These are phyloP conservation scores for Phyllosticta ampelicida DNA, from an alignment of 2,329 filamentous ascomycete genomes.

Conservation along the genomic window DNA sequence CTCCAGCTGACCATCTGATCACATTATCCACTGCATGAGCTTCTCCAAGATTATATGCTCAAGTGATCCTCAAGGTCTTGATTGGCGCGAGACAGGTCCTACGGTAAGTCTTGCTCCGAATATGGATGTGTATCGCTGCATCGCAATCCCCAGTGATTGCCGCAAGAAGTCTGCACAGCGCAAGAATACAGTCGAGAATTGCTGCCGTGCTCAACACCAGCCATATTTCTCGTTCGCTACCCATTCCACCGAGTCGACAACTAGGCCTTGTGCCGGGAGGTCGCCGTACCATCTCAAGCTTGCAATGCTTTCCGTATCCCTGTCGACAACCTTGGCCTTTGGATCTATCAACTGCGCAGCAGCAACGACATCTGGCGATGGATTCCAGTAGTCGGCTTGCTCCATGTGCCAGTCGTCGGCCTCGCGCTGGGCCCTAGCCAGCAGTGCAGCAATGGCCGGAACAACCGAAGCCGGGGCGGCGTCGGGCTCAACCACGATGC, in stretches of 20 bases:
- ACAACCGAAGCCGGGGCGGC: conserved; percentile 24
- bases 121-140: too few relatives aligned
- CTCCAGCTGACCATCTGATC: too few relatives aligned
- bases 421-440: conserved; percentile 57
- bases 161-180: neutral
- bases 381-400: conserved; percentile 76
- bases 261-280: conserved; percentile 30
- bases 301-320: conserved; percentile 58
- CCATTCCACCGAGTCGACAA: conserved; percentile 52
- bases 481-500: conserved; percentile 44
- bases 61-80: too few relatives aligned
- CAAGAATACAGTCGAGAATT: neutral
- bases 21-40: too few relatives aligned
- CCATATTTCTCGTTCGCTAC: conserved; percentile 66
- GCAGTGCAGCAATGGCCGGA: conserved; percentile 48
- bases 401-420: conserved; percentile 61
- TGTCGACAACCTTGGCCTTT: conserved; percentile 39
- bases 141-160: too few relatives aligned
- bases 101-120: too few relatives aligned
- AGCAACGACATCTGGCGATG: conserved; percentile 40
- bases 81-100: too few relatives aligned
- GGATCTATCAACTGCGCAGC: conserved; percentile 38
- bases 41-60: too few relatives aligned
- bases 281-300: conserved; percentile 61
- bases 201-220: conserved; percentile 49